These are phyloP conservation scores for Dictyostelium firmibasis DNA, from an alignment of 78 protist genomes.

Conservation along the genomic window DNA sequence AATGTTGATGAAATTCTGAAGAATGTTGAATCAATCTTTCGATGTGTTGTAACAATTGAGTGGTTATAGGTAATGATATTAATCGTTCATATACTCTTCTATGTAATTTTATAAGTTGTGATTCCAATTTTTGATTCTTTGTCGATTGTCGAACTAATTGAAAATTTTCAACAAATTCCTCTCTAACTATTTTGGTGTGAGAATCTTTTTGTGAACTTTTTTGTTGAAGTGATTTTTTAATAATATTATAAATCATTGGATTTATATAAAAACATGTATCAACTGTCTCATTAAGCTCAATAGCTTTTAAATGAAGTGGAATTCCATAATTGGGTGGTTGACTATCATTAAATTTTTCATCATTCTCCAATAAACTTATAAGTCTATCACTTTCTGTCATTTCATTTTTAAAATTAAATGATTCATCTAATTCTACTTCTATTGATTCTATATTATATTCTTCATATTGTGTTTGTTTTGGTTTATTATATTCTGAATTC, in stretches of 20 bases:
- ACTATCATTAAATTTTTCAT: not conserved
- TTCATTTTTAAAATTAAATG: not conserved
- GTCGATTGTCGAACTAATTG: not conserved
- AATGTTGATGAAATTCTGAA: not conserved
- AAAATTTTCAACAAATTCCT: not conserved
- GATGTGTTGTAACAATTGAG: not conserved
- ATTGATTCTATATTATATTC: not conserved
- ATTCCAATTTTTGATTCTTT: too few species aligned
- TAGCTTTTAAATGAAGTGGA: not conserved
- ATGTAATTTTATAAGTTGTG: too few species aligned
- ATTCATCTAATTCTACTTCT: too few species aligned
- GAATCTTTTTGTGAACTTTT: not conserved
- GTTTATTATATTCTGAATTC: not conserved
- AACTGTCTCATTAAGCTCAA: not conserved
- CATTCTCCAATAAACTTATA: not conserved
- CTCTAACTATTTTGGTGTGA: not conserved
- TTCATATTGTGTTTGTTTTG: not conserved
- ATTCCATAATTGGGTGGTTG: not conserved
- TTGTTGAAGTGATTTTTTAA: not conserved
- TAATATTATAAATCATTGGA: not conserved
- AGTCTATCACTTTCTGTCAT: not conserved
- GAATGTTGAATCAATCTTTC: not conserved
- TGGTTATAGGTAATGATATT: not conserved
- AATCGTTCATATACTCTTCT: too few species aligned
- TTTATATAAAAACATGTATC: not conserved